phyloP scores from a whole-genome alignment of 345 rosid genomes.

The Fremontodendron californicum region DNA sequence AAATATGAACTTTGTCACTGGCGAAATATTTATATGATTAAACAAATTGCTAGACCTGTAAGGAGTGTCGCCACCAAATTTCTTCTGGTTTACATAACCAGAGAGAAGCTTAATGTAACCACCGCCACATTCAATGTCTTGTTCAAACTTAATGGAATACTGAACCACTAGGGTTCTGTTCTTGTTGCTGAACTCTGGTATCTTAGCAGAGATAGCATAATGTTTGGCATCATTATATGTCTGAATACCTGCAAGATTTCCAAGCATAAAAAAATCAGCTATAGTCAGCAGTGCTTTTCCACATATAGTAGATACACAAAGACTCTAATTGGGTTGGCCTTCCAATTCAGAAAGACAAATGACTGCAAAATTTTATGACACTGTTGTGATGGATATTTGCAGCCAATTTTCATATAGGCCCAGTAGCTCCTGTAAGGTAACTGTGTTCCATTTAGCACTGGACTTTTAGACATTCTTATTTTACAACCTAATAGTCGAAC shows the following conservation, averaged over 20 bases:
- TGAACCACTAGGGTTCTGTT: conserved; percentile 81
- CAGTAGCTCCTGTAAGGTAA: background rate
- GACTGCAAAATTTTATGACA: background rate
- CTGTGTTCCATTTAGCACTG: background rate
- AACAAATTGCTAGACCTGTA: conserved; percentile 52
- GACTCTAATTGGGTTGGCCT: background rate
- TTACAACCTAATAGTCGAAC: background rate
- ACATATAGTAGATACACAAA: background rate
- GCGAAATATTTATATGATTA: background rate
- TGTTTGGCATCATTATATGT: conserved; percentile 81
- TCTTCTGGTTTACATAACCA: conserved; percentile 94
- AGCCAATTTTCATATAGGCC: background rate
- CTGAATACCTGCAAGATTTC: conserved; percentile 62
- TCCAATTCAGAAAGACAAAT: background rate
- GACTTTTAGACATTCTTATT: background rate
- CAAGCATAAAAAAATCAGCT: conserved; percentile 7
- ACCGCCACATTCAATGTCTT: conserved; percentile 96
- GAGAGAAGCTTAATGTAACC: conserved; percentile 93
- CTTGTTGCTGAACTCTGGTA: conserved; percentile 84
- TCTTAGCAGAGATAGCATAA: conserved; percentile 85
- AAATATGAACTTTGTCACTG: background rate
- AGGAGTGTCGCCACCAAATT: conserved; percentile 98
- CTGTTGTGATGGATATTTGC: background rate
- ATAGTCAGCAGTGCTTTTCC: background rate
- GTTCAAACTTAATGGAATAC: conserved; percentile 79